Percentiles rank a stretch among this genome's conserved stretches.
Evolutionary conservation across 139 green algal species (phyloP).

Genomic region (Pleodorina starrii): DNA sequence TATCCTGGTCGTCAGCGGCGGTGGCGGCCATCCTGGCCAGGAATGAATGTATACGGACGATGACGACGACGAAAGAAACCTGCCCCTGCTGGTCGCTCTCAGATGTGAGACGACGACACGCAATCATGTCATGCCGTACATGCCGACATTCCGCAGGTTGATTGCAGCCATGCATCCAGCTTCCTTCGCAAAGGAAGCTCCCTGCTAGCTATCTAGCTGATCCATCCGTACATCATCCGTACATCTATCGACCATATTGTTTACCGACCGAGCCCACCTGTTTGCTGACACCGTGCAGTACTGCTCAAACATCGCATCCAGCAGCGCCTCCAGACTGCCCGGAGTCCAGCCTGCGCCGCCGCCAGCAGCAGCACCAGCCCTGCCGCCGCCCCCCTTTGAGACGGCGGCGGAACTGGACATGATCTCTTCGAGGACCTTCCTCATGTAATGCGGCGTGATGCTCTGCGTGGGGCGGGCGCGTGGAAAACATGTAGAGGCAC

Average conservation of each 20-base stretch:
- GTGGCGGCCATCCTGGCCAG: no score
- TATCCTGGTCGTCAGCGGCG: neutral
- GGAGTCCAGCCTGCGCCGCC: neutral
- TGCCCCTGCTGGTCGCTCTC: no score
- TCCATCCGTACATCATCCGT: neutral
- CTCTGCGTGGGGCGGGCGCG: neutral
- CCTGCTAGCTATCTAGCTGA: neutral
- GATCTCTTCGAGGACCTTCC: neutral
- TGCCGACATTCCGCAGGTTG: neutral
- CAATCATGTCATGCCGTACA: neutral
- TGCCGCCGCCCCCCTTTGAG: neutral
- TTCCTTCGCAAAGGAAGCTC: neutral
- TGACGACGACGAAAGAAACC: no score
- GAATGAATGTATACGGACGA: no score
- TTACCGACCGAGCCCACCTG: no score
- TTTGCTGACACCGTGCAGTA: neutral
- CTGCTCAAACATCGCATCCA: neutral
- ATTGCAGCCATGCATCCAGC: neutral
- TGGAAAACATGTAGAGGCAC: no score
- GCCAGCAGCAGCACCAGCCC: no score
- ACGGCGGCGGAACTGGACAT: neutral
- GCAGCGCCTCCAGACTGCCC: neutral
- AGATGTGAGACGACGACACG: no score
- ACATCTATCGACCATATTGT: neutral
- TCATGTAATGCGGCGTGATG: conserved; percentile 16